Conservation (phyloP, 2,329 filamentous ascomycete genomes). For the Venturia asperata region DNA sequence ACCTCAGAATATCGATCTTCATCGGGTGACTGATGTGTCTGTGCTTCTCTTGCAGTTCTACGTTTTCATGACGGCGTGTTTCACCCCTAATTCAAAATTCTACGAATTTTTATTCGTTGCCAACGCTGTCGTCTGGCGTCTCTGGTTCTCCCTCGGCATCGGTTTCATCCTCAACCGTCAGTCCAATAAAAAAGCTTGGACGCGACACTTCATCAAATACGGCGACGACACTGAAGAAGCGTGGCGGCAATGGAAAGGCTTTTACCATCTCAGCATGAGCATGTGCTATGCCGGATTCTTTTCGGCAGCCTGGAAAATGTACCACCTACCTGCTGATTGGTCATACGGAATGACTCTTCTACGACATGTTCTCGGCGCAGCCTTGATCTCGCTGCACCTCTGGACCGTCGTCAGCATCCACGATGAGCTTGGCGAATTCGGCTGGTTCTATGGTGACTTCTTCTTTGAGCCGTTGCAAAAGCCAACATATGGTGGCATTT, state of each 20-base stretch:
- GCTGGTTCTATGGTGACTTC: conserved; percentile 99
- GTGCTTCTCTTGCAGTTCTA: conserved; percentile 71
- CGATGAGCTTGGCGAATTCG: conserved; percentile 91
- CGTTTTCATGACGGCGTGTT: conserved; percentile 62
- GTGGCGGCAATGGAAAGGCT: conserved; percentile 95
- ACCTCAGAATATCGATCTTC: conserved; percentile 74
- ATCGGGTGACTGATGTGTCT: conserved; percentile 77
- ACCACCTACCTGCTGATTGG: conserved; percentile 79
- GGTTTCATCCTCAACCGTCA: conserved; percentile 79
- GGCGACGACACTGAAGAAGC: conserved; percentile 86
- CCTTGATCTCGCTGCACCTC: conserved; percentile 75
- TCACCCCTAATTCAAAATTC: conserved; percentile 68
- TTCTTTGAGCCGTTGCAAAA: conserved; percentile 88
- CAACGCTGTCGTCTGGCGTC: conserved; percentile 73
- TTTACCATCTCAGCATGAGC: conserved; percentile 87
- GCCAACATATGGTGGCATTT: conserved; percentile 93
- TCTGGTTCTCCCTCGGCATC: conserved; percentile 88
- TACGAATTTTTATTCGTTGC: conserved; percentile 74
- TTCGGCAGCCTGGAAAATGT: conserved; percentile 94
- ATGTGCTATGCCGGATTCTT: conserved; percentile 86
- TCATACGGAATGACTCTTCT: conserved; percentile 76
- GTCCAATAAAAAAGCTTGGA: conserved; percentile 89
- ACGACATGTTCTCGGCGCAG: conserved; percentile 75
- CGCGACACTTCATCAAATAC: conserved; percentile 93
- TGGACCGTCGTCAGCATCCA: conserved; percentile 94